Conservation (phyloP, 352 stramenopile genomes). For the Phytophthora rubi region DNA sequence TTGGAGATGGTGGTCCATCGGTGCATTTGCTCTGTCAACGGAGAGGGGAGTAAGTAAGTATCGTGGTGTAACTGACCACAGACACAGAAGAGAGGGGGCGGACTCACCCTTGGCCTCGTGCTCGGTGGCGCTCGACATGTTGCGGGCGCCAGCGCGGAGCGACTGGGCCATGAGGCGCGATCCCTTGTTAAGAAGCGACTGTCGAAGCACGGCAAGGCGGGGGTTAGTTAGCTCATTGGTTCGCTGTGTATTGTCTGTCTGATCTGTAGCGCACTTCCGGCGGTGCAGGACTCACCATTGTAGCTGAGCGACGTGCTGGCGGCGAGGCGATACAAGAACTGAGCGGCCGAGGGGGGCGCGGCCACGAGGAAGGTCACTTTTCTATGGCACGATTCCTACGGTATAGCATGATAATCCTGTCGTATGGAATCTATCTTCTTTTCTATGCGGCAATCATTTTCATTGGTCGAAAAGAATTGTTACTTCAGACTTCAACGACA, state of each 20-base stretch:
- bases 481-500: constrained; percentile 23
- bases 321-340: constrained; percentile 37
- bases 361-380: constrained; percentile 16
- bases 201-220: not conserved
- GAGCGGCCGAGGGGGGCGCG: constrained; percentile 22
- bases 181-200: constrained; percentile 76
- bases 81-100: not conserved
- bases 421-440: not conserved
- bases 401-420: constrained; percentile 1
- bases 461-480: constrained; percentile 26
- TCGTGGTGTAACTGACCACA: not conserved
- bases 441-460: constrained; percentile 8
- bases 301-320: constrained; percentile 23
- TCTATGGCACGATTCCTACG: constrained; percentile 16
- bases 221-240: constrained; percentile 8
- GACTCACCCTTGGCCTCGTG: constrained; percentile 79
- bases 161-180: constrained; percentile 59
- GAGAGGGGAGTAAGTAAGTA: not conserved
- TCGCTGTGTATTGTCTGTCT: not conserved
- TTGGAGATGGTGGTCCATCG: constrained; percentile 88
- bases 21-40: constrained; percentile 74
- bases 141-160: constrained; percentile 61
- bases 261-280: constrained; percentile 10
- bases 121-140: constrained; percentile 86
- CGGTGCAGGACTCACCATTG: constrained; percentile 13